Evolutionary conservation across 305 asterid genomes (phyloP).

Genomic region (Lippia alba): DNA sequence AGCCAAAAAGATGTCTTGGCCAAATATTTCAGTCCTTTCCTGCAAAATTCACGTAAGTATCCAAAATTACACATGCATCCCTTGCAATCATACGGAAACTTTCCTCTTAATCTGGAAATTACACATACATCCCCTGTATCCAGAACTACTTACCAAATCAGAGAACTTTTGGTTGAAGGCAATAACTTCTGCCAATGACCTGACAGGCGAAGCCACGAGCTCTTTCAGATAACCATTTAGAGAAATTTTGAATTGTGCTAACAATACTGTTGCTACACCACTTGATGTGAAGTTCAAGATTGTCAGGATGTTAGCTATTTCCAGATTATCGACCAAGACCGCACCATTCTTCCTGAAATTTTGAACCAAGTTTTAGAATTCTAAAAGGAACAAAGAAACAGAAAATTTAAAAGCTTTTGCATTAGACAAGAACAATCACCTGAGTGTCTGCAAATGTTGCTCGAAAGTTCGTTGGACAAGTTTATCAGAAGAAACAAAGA

Average conservation of each 20-base stretch:
- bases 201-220: constrained; percentile 44
- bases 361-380: constrained; percentile 2
- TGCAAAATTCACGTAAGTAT: constrained; percentile 5
- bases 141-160: constrained; percentile 29
- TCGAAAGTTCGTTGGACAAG: constrained; percentile 28
- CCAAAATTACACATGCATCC: too few relatives aligned
- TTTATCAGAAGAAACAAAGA: constrained; percentile 35
- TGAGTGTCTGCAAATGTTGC: constrained; percentile 34
- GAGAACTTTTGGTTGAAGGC: constrained; percentile 45
- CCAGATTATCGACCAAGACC: constrained; percentile 40
- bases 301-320: constrained; percentile 36
- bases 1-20: constrained; percentile 44
- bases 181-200: constrained; percentile 49
- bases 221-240: constrained; percentile 45
- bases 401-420: not conserved
- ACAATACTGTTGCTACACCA: constrained; percentile 31
- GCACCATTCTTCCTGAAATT: constrained; percentile 48
- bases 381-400: not conserved
- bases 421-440: constrained; percentile 33
- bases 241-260: constrained; percentile 48
- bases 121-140: not conserved
- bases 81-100: too few relatives aligned
- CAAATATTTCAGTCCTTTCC: constrained; percentile 48
- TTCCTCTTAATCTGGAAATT: too few relatives aligned
- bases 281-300: constrained; percentile 26